Base-by-base conservation (phyloP, 768 basidiomycete genomes). In the Mycena metata region DNA sequence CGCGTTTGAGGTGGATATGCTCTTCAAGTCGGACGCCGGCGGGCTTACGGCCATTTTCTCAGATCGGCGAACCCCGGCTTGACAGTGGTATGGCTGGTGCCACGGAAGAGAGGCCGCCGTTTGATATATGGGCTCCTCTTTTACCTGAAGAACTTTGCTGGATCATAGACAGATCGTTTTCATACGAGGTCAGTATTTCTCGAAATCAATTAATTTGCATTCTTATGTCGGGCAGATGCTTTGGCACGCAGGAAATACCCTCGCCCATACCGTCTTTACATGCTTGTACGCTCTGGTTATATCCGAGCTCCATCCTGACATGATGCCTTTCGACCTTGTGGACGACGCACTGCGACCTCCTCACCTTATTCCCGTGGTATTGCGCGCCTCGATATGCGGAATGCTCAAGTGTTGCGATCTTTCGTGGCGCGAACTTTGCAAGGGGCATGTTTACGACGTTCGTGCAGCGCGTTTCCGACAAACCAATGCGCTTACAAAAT, bases 41-140 rank as follows among this genome's bases (percentile, higher is more conserved):
- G 42, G 56, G 43, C 64, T 61, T 43, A 69, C 54, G 60, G 61
- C 57, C 70, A 69, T 69, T 69, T 52, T 50, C 67, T 45, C 78
- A 96, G 96, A 94, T 96, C 57, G 93, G 95, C 23, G 95, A 97
- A 78, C 91, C 94, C 24, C 89, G 94, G 13, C 89, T 96, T 77
- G 96, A 98, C 77, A 95, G 90, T 60, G 96, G 96, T 12, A 82
- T 93, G 67, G 82, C 83, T 17, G 67, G 77, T 4, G 77, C 82
- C 64, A 82, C 83, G 26, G 82, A 87, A 42, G 73, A 76, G 16
- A 72, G 77, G 3, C 83, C 85, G 0, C 77, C 82, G 0, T 96
- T 96, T 73, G 82, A 95, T 73, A 89, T 93, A 5, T 79, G 88
- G 46, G 73, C 82, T 8, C 87, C 85, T 3, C 80, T 96, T 54